phyloP scores from a whole-genome alignment of 768 basidiomycete genomes.

The Fistulinella prunicolor region DNA sequence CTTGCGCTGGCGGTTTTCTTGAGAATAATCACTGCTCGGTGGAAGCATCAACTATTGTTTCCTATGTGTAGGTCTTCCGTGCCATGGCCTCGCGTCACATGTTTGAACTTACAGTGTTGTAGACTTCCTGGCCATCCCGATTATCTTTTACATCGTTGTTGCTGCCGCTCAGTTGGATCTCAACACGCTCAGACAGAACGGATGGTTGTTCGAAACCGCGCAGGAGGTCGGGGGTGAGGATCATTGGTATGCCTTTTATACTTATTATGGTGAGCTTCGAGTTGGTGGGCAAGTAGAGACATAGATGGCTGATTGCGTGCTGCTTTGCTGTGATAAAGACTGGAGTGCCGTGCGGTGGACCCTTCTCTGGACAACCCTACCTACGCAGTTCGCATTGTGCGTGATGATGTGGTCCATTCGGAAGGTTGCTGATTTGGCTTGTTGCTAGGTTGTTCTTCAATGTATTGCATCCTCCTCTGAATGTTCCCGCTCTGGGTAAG shows the following conservation, averaged over 20 bases:
- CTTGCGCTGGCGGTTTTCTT: slow-evolving; percentile 73
- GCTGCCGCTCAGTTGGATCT: slow-evolving; percentile 61
- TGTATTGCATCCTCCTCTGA: slow-evolving; percentile 78
- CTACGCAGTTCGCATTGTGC: slow-evolving; percentile 90
- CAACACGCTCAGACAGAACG: slow-evolving; percentile 50
- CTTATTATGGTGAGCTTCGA: slow-evolving; percentile 62
- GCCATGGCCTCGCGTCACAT: no score
- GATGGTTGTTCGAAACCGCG: slow-evolving; percentile 82
- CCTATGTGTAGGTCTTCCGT: slow-evolving; percentile 63
- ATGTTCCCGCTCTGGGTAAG: slow-evolving; percentile 85
- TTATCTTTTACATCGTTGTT: slow-evolving; percentile 81
- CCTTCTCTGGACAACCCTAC: slow-evolving; percentile 78
- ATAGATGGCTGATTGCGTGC: no score
- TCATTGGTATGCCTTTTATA: slow-evolving; percentile 85
- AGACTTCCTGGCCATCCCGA: slow-evolving; percentile 82
- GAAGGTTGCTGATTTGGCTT: slow-evolving; percentile 24
- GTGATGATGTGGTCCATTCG: slow-evolving; percentile 29
- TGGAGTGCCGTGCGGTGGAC: slow-evolving; percentile 54
- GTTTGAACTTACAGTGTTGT: background rate
- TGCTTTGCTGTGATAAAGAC: slow-evolving; percentile 57
- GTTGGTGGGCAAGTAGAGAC: no score
- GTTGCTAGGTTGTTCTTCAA: slow-evolving; percentile 73
- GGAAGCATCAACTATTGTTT: slow-evolving; percentile 87
- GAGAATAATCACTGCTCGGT: slow-evolving; percentile 74
- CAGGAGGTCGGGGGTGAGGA: slow-evolving; percentile 32